phyloP scores from a whole-genome alignment of 495 filamentous ascomycete genomes.

The Tuber aestivum region DNA sequence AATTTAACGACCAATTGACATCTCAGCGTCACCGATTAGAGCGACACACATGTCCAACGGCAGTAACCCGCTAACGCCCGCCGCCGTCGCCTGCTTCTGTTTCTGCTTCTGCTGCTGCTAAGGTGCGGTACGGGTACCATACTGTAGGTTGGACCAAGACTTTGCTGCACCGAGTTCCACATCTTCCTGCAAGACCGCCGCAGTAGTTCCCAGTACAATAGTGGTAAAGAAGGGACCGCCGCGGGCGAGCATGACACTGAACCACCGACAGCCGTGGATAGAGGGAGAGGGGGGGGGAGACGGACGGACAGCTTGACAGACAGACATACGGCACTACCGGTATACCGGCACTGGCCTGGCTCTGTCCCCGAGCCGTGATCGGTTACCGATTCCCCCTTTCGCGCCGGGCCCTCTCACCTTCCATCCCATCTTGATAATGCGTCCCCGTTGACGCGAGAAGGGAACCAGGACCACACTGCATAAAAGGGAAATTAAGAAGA shows the following conservation, averaged over 20 bases:
- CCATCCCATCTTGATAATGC: background rate
- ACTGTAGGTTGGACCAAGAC: background rate
- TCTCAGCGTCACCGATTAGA: background rate
- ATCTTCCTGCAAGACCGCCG: background rate
- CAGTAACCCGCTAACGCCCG: background rate
- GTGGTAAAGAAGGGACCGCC: background rate
- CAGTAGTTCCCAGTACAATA: background rate
- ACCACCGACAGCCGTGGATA: background rate
- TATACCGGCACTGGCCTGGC: background rate
- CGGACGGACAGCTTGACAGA: background rate
- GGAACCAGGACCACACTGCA: background rate
- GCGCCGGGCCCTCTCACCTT: background rate
- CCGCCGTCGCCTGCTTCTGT: background rate
- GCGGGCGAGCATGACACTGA: background rate
- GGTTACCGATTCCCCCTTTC: background rate
- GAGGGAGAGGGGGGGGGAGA: background rate
- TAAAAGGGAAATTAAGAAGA: background rate
- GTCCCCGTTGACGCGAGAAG: background rate
- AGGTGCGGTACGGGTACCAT: background rate
- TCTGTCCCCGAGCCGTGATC: background rate
- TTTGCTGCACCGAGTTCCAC: background rate
- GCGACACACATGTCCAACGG: background rate
- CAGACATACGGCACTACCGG: too few relatives aligned
- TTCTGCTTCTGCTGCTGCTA: background rate
- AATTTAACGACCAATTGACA: conserved; percentile 1